Base-by-base conservation (phyloP, 2,329 filamentous ascomycete genomes). In the Arthrobotrys pseudoclavata region DNA sequence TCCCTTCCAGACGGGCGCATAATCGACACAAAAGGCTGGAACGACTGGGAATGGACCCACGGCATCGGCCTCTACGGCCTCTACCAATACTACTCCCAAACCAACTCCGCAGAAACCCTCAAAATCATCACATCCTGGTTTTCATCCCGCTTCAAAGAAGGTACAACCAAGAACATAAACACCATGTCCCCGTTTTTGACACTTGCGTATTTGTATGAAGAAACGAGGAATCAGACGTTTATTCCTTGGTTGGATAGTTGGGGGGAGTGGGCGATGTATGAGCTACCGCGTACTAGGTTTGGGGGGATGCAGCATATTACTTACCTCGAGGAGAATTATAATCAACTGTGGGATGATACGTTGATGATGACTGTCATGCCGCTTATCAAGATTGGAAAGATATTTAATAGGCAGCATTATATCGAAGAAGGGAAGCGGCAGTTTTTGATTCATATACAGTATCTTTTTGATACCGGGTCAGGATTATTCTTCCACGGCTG, bases 291-390 rank as follows among this genome's bases (percentile, higher is more conserved):
- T 47, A 94, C 92, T 0, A 88, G 87, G 61, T 90, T 89, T 82
- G 91, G 90, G 55, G 86, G 83, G 9, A 83, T 84, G 82, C 81
- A 82, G 57, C 81, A 82, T 45, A 80, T 81, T 60, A 82, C 81
- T 34, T 83, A 80, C 37, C 84, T 90, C 34, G 87, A 89, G 1
- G 86, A 88, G 79, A 93, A 95, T 83, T 86, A 89, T 79, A 87
- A 92, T 82, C 91, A 94, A 84, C 86, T 94, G 22, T 95, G 92
- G 92, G 92, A 94, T 80, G 92, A 95, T 82, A 95, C 92, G 4
- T 86, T 95, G 52, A 94, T 95, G 92, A 95, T 95, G 92, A 94
- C 91, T 0, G 92, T 93, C 4, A 85, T 94, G 84, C 92, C 92
- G 0, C 86, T 94, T 18, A 91, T 91, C 18, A 94, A 94, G 85